A percentile compares a stretch with the other conserved stretches of the same genome.
Evolutionary conservation across 352 stramenopile genomes (phyloP).

Genomic region (Lagenidium giganteum): DNA sequence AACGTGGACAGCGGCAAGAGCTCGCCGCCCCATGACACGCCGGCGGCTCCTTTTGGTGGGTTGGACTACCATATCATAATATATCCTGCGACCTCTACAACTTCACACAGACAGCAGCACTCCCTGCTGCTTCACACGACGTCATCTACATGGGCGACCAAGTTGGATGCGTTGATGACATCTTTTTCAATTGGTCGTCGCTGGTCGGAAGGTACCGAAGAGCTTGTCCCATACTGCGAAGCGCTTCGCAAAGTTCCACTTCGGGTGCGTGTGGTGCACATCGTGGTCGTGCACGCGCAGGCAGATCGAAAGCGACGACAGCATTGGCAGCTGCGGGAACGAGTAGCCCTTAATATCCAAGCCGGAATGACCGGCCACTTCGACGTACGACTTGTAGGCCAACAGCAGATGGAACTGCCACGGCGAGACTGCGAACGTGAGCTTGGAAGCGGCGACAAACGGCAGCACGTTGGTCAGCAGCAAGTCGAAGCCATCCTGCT

Average conservation of each 20-base stretch:
- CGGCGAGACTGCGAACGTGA: constrained; percentile 39
- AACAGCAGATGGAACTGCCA: constrained; percentile 75
- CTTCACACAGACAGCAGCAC: too few species aligned
- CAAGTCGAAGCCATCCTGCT: constrained; percentile 73
- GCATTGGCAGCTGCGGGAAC: constrained; percentile 78
- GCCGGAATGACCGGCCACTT: constrained; percentile 78
- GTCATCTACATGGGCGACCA: not conserved
- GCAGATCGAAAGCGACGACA: constrained; percentile 47
- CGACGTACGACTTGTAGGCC: constrained; percentile 88
- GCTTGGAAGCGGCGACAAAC: constrained; percentile 37
- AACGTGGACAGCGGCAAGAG: too few species aligned
- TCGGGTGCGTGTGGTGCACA: constrained; percentile 76
- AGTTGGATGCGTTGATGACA: not conserved
- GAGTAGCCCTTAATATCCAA: constrained; percentile 82
- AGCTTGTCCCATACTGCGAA: constrained; percentile 86
- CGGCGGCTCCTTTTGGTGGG: too few species aligned
- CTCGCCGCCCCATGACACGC: too few species aligned
- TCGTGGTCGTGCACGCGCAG: constrained; percentile 82
- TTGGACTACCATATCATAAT: too few species aligned
- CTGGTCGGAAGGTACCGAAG: constrained; percentile 69
- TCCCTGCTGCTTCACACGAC: not conserved
- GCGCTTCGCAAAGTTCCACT: constrained; percentile 86
- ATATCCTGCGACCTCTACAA: too few species aligned
- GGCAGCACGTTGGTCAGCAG: constrained; percentile 75
- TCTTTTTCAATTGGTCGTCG: constrained; percentile 5